Evolutionary conservation across 140 eudicot genomes (phyloP).

Genomic region (Anethum foeniculum): DNA sequence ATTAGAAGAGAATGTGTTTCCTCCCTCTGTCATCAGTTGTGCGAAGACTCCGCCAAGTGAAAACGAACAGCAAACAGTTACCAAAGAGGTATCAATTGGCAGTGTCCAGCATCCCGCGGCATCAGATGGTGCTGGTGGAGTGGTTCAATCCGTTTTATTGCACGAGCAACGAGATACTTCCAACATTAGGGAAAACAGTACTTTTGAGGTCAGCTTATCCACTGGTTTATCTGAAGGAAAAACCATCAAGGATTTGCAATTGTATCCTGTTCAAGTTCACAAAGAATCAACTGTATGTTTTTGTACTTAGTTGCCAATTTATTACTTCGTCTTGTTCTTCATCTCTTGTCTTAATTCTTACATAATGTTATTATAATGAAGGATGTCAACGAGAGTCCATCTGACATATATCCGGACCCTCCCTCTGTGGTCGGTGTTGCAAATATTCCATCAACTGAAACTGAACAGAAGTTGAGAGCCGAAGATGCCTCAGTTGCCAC

Average conservation of each 20-base stretch:
- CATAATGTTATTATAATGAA: conserved; percentile 12
- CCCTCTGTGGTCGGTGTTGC: conserved; percentile 23
- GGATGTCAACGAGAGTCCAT: conserved; percentile 24
- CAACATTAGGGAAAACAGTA: conserved; percentile 42
- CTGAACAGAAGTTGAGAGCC: conserved; percentile 21
- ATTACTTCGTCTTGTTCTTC: background rate
- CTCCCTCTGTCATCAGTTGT: conserved; percentile 26
- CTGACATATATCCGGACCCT: conserved; percentile 26
- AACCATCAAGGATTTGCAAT: conserved; percentile 26
- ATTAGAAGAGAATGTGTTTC: conserved; percentile 27
- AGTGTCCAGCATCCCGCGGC: conserved; percentile 15
- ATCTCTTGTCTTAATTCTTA: background rate
- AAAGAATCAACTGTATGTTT: conserved; percentile 30
- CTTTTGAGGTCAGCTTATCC: conserved; percentile 46
- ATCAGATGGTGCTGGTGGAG: conserved; percentile 2
- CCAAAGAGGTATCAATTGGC: conserved; percentile 17
- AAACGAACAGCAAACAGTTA: conserved; percentile 18
- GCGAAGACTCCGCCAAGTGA: conserved; percentile 29
- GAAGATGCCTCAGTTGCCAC: conserved; percentile 20
- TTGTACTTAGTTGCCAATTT: background rate
- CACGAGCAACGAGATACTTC: conserved; percentile 16
- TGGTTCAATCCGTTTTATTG: conserved; percentile 16
- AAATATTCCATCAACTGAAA: conserved; percentile 29
- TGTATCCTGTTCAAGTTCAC: conserved; percentile 27
- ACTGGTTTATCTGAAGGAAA: conserved; percentile 34